Percentiles rank a stretch among this genome's conserved stretches.
Conservation (phyloP, 1,139 yeast species). For the Suhomyces maxii region DNA sequence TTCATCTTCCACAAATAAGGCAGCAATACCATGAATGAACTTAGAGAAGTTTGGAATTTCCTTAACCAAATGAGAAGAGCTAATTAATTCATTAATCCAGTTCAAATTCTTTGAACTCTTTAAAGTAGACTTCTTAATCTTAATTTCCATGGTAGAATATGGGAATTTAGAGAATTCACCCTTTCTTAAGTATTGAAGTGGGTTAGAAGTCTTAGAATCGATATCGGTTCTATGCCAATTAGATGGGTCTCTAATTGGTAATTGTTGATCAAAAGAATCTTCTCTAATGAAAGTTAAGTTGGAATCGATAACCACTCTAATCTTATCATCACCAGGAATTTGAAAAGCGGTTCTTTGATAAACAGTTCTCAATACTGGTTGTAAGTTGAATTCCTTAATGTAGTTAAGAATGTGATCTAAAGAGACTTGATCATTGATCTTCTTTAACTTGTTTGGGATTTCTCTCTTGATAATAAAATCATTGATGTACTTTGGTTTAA, state of each 20-base stretch:
- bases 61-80: constrained; percentile 72
- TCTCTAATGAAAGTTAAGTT: constrained; percentile 87
- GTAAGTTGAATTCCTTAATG: constrained; percentile 64
- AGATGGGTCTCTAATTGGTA: constrained; percentile 86
- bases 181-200: constrained; percentile 71
- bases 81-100: constrained; percentile 88
- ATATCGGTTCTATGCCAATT: constrained; percentile 93
- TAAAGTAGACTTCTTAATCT: constrained; percentile 57
- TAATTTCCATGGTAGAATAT: constrained; percentile 87
- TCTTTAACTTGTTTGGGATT: constrained; percentile 17
- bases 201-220: constrained; percentile 71
- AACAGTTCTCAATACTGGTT: constrained; percentile 83
- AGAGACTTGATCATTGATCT: constrained; percentile 40
- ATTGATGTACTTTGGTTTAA: constrained; percentile 79
- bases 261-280: constrained; percentile 77
- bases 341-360: constrained; percentile 95
- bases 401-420: constrained; percentile 63
- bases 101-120: constrained; percentile 45
- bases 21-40: constrained; percentile 87
- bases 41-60: constrained; percentile 91
- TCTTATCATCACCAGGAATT: constrained; percentile 94
- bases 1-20: constrained; percentile 86
- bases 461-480: constrained; percentile 47
- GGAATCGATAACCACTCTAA: constrained; percentile 86
- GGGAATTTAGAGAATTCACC: constrained; percentile 90